Evolutionary conservation across 2,329 filamentous ascomycete species (phyloP), one percentile per base, ranked within the genome.

Genomic region (Fusarium buharicum): DNA sequence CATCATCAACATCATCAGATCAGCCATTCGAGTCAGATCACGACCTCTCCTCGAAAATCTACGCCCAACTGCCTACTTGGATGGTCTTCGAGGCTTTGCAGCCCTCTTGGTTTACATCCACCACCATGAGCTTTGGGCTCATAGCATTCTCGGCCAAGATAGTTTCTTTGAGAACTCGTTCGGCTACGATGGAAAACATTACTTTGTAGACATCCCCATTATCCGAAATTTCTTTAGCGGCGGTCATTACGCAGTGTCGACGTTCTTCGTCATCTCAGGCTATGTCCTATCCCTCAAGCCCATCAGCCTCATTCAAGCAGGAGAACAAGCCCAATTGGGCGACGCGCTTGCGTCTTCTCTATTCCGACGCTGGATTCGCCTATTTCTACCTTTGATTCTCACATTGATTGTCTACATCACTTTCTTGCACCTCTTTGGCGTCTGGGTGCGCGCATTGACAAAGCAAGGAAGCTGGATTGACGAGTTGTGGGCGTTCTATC

Each of bases 61-160:
- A 13, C 76, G 82, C 7, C 75, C 77, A 16, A 88, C 85, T 6
- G 84, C 85, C n/a, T 87, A 85, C 64, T 59, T 76, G 5, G 88
- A 90, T 64, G 88, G 88, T 13, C 76, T 90, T 13, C 78, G 88
- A 69, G 88, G 88, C 4, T 88, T 90, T 59, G 87, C 87, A 5
- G 86, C 88, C 3, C 79, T 90, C 27, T 71, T 90, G 24, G 88
- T 90, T 13, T 90, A 89, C 72, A 78, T 82, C 64, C 84, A 87
- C 49, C 85, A 89, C 71, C 81, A 88, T 70, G 74, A 83, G 63
- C 72, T 86, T 6, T 87, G 85, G 85, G 80, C 79, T 39, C 87
- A 86, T 72, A 76, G 70, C 53, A 73, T 71, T 24, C 71, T 59
- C 1, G 67, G 69, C 0, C 73, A 75, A 34, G 76, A 77, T 36